Evolutionary conservation across 495 filamentous ascomycete genomes (phyloP), one percentile per base, ranked within the genome.

Genomic region (Paragyromitra xinjiangensis): DNA sequence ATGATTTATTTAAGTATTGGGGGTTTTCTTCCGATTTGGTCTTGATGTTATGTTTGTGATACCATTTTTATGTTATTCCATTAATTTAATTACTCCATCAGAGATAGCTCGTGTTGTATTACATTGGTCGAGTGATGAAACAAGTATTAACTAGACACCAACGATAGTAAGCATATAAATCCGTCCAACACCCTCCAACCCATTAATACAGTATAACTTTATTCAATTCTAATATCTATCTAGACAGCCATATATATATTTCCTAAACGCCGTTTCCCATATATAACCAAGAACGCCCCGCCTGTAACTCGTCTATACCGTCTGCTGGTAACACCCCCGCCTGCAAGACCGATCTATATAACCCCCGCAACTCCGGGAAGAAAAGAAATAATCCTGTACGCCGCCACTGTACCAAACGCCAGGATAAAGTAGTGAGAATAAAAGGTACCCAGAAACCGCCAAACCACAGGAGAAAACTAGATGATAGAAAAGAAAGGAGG

Each of bases 271-370:
- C 42, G 11, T 26, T 40, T 26, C 29, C 19, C 37, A n/a, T 37
- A 40, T 48, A 6, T 26, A 66, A 66, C 16, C 37, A 12, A 19
- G 34, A 58, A 44, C n/a, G 24, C 40, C 19, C 39, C 14, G n/a
- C 12, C 11, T 51, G 48, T 56, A 56, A 8, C 51, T 22, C 19
- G 9, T 56, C n/a, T 44, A 59, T 50, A 22, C n/a, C 2, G 53
- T 22, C 71, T 37, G 71, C 50, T 24, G 51, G 62, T 67, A 73
- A 73, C 62, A 59, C 62, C 51, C 39, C 51, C 71, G 51, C 71
- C 71, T 73, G 62, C 51, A 66, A 66, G 51, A 58, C 51, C 5
- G 12, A 29, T 26, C 44, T 40, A 64, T 51, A 37, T 53, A 59
- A 16, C 63, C 26, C 1, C 39, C 24, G 39, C 16, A 73, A 59